A percentile compares a stretch with the other conserved stretches of the same genome.
Evolutionary conservation across 352 stramenopile genomes (phyloP).

Genomic region (Phytophthora ohioensis): DNA sequence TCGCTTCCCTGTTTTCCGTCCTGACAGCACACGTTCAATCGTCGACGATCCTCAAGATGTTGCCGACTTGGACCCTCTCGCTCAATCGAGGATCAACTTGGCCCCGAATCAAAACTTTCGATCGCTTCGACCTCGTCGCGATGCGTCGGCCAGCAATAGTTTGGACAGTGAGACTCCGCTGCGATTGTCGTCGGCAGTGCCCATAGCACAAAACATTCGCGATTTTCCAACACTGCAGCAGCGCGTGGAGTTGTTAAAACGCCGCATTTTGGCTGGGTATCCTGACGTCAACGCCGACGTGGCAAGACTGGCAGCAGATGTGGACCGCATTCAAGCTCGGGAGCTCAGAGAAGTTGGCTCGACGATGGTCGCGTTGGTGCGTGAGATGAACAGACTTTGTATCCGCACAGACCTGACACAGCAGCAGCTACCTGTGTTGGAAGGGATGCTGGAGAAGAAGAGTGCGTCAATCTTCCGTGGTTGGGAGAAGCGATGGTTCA

Average conservation of each 20-base stretch:
- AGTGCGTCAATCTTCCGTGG: slow-evolving; percentile 79
- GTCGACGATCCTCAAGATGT: slow-evolving; percentile 5
- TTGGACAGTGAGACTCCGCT: slow-evolving; percentile 7
- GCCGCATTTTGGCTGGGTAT: slow-evolving; percentile 48
- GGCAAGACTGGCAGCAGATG: slow-evolving; percentile 46
- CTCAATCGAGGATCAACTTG: slow-evolving; percentile 20
- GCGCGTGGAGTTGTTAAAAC: slow-evolving; percentile 65
- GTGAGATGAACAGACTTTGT: slow-evolving; percentile 61
- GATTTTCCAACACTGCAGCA: slow-evolving; percentile 59
- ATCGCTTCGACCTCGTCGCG: slow-evolving; percentile 14
- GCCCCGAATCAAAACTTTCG: slow-evolving; percentile 4
- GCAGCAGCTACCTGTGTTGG: slow-evolving; percentile 58
- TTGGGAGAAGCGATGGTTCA: slow-evolving; percentile 76
- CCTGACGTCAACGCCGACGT: slow-evolving; percentile 53
- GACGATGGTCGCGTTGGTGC: slow-evolving; percentile 65
- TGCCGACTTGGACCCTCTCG: slow-evolving; percentile 8
- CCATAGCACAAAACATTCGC: slow-evolving; percentile 40
- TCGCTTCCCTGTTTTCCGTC: slow-evolving; percentile 1
- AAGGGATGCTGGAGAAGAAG: slow-evolving; percentile 81
- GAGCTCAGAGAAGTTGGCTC: slow-evolving; percentile 57
- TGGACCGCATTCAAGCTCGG: slow-evolving; percentile 41
- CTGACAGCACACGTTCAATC: background rate
- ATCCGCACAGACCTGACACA: slow-evolving; percentile 40
- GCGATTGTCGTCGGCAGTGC: slow-evolving; percentile 22
- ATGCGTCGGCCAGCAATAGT: slow-evolving; percentile 8